Evolutionary conservation across 371 early-diverging fungal species (phyloP).

Genomic region (Apophysomyces elegans): DNA sequence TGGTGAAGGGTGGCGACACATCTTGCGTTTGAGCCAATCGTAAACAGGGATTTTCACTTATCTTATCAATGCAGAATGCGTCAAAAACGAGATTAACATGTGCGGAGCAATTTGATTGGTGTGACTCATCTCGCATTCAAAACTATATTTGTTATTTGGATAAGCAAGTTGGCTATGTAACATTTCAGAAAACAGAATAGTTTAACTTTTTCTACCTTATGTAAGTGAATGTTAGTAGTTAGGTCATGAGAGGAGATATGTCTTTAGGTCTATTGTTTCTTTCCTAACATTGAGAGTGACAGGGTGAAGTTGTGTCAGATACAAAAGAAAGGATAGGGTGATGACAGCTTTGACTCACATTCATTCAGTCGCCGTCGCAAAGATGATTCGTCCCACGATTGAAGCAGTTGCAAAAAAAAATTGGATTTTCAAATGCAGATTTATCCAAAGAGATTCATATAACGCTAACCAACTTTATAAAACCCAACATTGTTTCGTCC

Average conservation of each 20-base stretch:
- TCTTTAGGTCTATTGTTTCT: too few species aligned
- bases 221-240: too few species aligned
- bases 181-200: neutral
- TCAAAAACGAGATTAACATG: neutral
- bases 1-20: slow-evolving; percentile 18
- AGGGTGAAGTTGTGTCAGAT: too few species aligned
- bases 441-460: slow-evolving; percentile 6
- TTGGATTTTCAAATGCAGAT: slow-evolving; percentile 12
- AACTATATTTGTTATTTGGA: too few species aligned
- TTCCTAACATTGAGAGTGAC: neutral
- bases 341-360: slow-evolving; percentile 5
- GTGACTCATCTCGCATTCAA: slow-evolving; percentile 44
- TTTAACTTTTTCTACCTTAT: neutral
- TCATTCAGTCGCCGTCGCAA: slow-evolving; percentile 11
- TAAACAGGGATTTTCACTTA: slow-evolving; percentile 19
- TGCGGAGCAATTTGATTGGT: slow-evolving; percentile 40
- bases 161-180: neutral
- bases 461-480: neutral
- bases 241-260: too few species aligned
- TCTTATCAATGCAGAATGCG: slow-evolving; percentile 32
- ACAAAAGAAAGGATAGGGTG: too few species aligned
- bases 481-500: neutral
- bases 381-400: slow-evolving; percentile 14
- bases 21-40: slow-evolving; percentile 29
- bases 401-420: slow-evolving; percentile 3